phyloP scores from a whole-genome alignment of 768 basidiomycete species.

The Chalciporus pseudorubinellus region DNA sequence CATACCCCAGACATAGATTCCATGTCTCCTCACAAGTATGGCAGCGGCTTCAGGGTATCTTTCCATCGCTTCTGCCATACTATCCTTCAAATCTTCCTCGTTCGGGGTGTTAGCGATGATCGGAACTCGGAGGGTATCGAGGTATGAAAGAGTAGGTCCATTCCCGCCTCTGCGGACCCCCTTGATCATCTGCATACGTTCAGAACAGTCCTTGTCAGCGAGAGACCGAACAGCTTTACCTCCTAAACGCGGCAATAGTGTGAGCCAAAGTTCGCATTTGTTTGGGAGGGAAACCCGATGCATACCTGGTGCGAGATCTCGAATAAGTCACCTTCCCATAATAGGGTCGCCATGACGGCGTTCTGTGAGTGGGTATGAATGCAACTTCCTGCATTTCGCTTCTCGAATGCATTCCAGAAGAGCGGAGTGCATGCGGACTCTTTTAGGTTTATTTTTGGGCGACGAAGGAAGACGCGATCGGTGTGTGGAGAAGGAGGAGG shows the following conservation, averaged over 20 bases:
- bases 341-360: slow-evolving; percentile 83
- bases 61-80: slow-evolving; percentile 84
- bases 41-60: slow-evolving; percentile 77
- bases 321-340: slow-evolving; percentile 70
- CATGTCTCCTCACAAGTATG: slow-evolving; percentile 74
- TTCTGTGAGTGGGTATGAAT: slow-evolving; percentile 92
- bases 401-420: slow-evolving; percentile 89
- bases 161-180: slow-evolving; percentile 76
- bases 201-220: not conserved
- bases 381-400: slow-evolving; percentile 77
- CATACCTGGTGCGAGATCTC: slow-evolving; percentile 78
- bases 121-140: slow-evolving; percentile 81
- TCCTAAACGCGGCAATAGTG: slow-evolving; percentile 38
- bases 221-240: slow-evolving; percentile 26
- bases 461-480: slow-evolving; percentile 75
- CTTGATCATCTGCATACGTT: slow-evolving; percentile 77
- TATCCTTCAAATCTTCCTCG: slow-evolving; percentile 85
- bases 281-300: not conserved
- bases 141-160: slow-evolving; percentile 75
- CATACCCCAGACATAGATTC: slow-evolving; percentile 84
- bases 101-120: slow-evolving; percentile 91
- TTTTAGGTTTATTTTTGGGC: slow-evolving; percentile 67
- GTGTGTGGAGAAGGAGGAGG: slow-evolving; percentile 53
- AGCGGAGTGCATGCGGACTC: slow-evolving; percentile 88
- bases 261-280: not conserved